A percentile compares a stretch with the other conserved stretches of the same genome.
Conservation (phyloP, 139 green algal species). For the Picochlorum sp. region DNA sequence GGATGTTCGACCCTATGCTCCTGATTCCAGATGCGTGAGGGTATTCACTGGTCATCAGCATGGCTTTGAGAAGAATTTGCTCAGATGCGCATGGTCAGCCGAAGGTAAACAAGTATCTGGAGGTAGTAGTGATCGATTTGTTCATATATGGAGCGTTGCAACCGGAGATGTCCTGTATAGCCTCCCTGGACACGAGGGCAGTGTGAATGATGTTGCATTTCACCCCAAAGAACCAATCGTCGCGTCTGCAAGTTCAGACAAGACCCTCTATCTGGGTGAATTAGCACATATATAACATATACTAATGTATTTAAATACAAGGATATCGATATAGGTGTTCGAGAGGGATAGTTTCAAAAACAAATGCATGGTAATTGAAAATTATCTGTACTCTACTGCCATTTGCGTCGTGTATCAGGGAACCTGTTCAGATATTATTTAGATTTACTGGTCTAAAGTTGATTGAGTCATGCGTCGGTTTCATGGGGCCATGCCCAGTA, state of each 20-base stretch:
- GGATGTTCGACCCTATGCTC: conserved; percentile 83
- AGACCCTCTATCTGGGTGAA: conserved; percentile 80
- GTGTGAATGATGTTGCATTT: conserved; percentile 89
- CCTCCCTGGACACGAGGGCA: conserved; percentile 86
- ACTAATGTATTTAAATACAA: no score
- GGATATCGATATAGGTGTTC: no score
- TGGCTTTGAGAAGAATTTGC: conserved; percentile 85
- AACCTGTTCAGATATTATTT: no score
- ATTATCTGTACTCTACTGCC: no score
- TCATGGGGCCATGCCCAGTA: no score
- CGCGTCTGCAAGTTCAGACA: conserved; percentile 59
- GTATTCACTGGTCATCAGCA: conserved; percentile 71
- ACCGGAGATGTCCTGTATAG: conserved; percentile 66
- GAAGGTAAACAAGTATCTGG: conserved; percentile 66
- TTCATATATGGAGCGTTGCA: conserved; percentile 63
- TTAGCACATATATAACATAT: conserved; percentile 26
- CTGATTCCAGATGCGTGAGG: conserved; percentile 69
- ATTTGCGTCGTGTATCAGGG: no score
- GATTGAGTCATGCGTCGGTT: no score
- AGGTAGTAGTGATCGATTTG: conserved; percentile 77
- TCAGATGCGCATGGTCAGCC: conserved; percentile 84
- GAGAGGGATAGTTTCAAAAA: no score
- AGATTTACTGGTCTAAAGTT: no score
- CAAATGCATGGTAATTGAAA: no score
- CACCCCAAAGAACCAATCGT: conserved; percentile 89